phyloP scores from a whole-genome alignment of 495 filamentous ascomycete genomes.

The Talaromyces wortmannii region DNA sequence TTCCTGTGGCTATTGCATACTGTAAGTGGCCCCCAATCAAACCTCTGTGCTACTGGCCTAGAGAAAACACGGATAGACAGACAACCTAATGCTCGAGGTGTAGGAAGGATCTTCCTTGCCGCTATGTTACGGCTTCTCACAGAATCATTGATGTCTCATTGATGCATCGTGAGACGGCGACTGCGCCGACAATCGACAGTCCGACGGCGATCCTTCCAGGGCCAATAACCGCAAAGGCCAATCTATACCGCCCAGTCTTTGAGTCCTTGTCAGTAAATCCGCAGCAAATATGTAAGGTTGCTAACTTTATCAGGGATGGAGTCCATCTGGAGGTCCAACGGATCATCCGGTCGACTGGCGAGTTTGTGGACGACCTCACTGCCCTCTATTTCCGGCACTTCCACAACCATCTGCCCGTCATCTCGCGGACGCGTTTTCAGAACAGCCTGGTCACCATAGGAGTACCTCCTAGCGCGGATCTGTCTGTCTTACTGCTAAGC shows the following conservation, averaged over 20 bases:
- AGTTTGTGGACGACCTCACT: slow-evolving; percentile 24
- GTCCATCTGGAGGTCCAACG: slow-evolving; percentile 8
- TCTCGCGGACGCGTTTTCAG: slow-evolving; percentile 24
- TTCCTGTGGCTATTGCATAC: slow-evolving; percentile 24
- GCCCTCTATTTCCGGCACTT: slow-evolving; percentile 27
- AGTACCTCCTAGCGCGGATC: slow-evolving; percentile 10
- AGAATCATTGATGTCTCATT: not conserved
- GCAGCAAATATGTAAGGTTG: not conserved
- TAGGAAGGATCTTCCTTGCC: slow-evolving; percentile 1
- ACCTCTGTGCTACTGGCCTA: not conserved
- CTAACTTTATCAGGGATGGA: not conserved
- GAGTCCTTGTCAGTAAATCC: not conserved
- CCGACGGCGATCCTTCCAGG: not conserved
- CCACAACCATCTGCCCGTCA: slow-evolving; percentile 25
- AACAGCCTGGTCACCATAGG: slow-evolving; percentile 9
- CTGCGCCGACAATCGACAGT: not conserved
- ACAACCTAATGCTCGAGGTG: not conserved
- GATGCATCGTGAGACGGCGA: not conserved
- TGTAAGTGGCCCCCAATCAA: slow-evolving; percentile 7
- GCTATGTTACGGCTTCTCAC: not conserved
- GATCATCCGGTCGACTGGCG: slow-evolving; percentile 17
- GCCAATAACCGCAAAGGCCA: not conserved
- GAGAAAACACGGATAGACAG: not conserved
- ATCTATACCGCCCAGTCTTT: not conserved
- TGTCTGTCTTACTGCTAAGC: slow-evolving; percentile 17